Conservation (phyloP, 2,329 filamentous ascomycete genomes). For the Aspergillus eucalypticola region DNA sequence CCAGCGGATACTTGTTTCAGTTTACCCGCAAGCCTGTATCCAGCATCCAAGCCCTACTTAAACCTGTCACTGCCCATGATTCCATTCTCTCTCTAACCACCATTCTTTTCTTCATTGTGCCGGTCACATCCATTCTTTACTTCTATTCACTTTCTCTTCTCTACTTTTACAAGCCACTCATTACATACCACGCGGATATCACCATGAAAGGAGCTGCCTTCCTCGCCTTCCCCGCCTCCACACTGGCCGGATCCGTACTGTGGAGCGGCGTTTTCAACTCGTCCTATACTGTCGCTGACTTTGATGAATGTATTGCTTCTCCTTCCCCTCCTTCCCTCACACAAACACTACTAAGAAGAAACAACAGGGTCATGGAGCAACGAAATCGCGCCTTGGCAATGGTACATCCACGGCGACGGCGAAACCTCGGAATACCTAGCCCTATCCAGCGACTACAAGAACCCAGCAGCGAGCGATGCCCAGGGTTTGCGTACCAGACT, state of each 20-base stretch:
- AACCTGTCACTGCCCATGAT: neutral
- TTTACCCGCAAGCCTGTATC: slow-evolving; percentile 4
- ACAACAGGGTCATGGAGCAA: slow-evolving; percentile 63
- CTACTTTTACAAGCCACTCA: neutral
- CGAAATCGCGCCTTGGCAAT: slow-evolving; percentile 70
- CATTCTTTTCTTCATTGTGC: neutral
- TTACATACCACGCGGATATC: neutral
- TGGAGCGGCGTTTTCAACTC: slow-evolving; percentile 33
- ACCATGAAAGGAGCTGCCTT: slow-evolving; percentile 17
- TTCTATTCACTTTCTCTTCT: neutral
- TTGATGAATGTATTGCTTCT: slow-evolving; percentile 26
- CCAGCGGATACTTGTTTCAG: slow-evolving; percentile 2
- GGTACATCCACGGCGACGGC: slow-evolving; percentile 70
- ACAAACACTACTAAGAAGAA: neutral
- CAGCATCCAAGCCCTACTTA: neutral
- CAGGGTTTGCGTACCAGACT: slow-evolving; percentile 71
- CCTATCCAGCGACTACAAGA: slow-evolving; percentile 62
- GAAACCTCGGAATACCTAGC: slow-evolving; percentile 58
- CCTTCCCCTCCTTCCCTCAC: too few species aligned
- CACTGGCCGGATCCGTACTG: slow-evolving; percentile 24
- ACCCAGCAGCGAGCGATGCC: slow-evolving; percentile 63
- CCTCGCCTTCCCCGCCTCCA: slow-evolving; percentile 11
- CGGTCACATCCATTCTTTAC: slow-evolving; percentile 1
- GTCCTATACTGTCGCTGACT: slow-evolving; percentile 22
- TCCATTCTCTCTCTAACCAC: neutral